Evolutionary conservation across 2,329 filamentous ascomycete species (phyloP).

Genomic region (Fusarium anthophilum): DNA sequence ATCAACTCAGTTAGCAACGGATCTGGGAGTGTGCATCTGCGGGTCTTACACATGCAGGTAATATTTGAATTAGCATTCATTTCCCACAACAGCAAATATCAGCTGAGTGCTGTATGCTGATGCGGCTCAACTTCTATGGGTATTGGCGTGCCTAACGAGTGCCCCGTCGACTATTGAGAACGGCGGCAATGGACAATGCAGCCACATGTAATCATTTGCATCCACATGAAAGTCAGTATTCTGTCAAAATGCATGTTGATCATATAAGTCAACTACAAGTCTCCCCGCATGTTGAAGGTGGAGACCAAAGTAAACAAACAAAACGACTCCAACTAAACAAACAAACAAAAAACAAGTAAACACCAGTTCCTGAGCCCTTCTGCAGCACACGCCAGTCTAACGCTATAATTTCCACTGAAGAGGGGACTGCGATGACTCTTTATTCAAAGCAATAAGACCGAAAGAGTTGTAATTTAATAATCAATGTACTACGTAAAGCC

Average conservation of each 20-base stretch:
- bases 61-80: conserved; percentile 8
- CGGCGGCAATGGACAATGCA: conserved; percentile 7
- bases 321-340: background rate
- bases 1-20: background rate
- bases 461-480: background rate
- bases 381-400: background rate
- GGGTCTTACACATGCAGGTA: conserved; percentile 7
- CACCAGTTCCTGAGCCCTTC: background rate
- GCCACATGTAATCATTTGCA: conserved; percentile 27
- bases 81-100: background rate
- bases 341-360: conserved; percentile 8
- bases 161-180: conserved; percentile 24
- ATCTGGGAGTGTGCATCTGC: conserved; percentile 19
- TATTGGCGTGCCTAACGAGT: background rate
- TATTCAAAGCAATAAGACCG: background rate
- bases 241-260: background rate
- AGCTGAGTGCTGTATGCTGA: background rate
- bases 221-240: conserved; percentile 13
- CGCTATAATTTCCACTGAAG: conserved; percentile 12
- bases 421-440: background rate
- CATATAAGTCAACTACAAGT: background rate
- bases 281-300: conserved; percentile 5
- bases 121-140: conserved; percentile 14
- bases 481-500: background rate
- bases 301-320: conserved; percentile 23